Percentiles rank a stretch among this genome's conserved stretches.
These are phyloP conservation scores for Actinomortierella wolfii DNA, from an alignment of 371 early-diverging fungal species.

Conservation along the genomic window DNA sequence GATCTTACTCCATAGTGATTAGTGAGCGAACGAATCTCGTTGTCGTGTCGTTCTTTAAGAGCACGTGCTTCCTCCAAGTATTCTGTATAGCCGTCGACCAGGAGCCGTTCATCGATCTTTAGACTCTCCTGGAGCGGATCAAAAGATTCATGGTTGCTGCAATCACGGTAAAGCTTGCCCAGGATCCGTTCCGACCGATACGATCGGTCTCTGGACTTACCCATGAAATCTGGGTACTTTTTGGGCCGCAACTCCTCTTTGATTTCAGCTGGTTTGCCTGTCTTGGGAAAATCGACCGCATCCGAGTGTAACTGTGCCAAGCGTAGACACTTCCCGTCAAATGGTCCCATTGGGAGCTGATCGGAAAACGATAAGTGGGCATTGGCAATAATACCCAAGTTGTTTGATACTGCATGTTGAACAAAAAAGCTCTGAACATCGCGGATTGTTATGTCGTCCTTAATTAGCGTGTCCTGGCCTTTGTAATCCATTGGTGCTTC, in stretches of 20 bases:
- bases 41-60: slow-evolving; percentile 53
- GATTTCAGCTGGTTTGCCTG: slow-evolving; percentile 61
- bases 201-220: slow-evolving; percentile 58
- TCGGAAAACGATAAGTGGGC: slow-evolving; percentile 80
- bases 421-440: slow-evolving; percentile 76
- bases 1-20: slow-evolving; percentile 69
- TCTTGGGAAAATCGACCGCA: slow-evolving; percentile 76
- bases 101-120: slow-evolving; percentile 52
- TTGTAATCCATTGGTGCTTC: slow-evolving; percentile 68
- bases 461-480: slow-evolving; percentile 37
- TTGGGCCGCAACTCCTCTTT: slow-evolving; percentile 51
- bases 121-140: slow-evolving; percentile 29
- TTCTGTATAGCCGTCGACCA: slow-evolving; percentile 56
- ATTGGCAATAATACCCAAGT: slow-evolving; percentile 79
- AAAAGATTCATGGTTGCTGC: slow-evolving; percentile 17
- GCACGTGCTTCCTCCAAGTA: slow-evolving; percentile 60
- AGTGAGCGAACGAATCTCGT: slow-evolving; percentile 60
- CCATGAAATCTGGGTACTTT: slow-evolving; percentile 84
- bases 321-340: slow-evolving; percentile 54
- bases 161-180: slow-evolving; percentile 67
- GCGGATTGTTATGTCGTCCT: slow-evolving; percentile 52
- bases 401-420: slow-evolving; percentile 73
- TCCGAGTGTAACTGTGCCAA: slow-evolving; percentile 73
- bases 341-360: slow-evolving; percentile 50
- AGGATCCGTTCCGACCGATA: slow-evolving; percentile 67